Base-by-base conservation (phyloP, 306 rosid genomes). In the Pyrus betulifolia region DNA sequence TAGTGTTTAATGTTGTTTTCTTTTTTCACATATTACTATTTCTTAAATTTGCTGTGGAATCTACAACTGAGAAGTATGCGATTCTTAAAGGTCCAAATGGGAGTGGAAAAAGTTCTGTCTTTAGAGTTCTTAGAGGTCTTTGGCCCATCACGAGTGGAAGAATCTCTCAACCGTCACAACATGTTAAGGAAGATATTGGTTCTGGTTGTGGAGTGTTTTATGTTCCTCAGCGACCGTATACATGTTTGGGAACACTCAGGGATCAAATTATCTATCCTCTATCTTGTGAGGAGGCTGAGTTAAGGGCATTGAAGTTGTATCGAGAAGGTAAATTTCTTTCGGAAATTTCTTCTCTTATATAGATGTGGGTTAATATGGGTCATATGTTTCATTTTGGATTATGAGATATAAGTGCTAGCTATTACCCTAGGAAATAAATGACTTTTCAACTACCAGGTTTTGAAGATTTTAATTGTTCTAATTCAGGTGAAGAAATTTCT, bases 201-300 rank as follows among this genome's bases (percentile, higher is more conserved):
- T 83, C 88, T 67, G 87, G 90, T 79, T 86, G 90, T 70, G 87
- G 90, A 74, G 87, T 90, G 79, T 95, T 90, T 78, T 95, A 95
- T 84, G 97, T 95, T 85, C 99, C 99, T 86, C 99, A 95, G 81
- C 87, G 97, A 49, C 97, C 99, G 3, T 95, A 95, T 71, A 95
- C 99, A 5, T 95, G 99, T 82, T 81, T 95, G 85, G 99, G 99
- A 80, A 92, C 97, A 42, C 88, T 95, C 76, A 88, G 99, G 78
- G 99, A 95, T 85, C 99, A 95, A 88, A 95, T 95, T 68, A 95
- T 95, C 86, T 95, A 95, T 80, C 99, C 99, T 31, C 83, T 95
- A 74, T 95, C 99, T 40, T 85, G 78, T 59, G 87, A 89, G 67
- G 99, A 95, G 86, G 99, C 99, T 13, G 92, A 88, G 80, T 31